Evolutionary conservation across 768 basidiomycete species (phyloP), one percentile per base, ranked within the genome.

Genomic region (Russula sp.): DNA sequence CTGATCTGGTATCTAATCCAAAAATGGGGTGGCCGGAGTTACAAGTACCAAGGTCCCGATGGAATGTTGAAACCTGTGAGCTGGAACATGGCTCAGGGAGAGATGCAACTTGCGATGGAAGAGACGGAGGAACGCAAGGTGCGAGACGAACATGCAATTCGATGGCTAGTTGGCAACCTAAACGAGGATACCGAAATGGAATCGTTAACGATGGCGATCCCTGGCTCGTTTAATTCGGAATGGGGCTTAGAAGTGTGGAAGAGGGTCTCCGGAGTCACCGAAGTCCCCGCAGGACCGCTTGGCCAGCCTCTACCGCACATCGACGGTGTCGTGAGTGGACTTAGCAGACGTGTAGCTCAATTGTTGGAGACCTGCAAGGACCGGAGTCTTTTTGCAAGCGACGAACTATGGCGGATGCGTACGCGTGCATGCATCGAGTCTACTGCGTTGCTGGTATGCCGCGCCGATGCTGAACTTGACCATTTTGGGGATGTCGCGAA

Each of bases 321-420:
- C 25, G 25, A 29, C 3, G 25, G 3, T 29, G 1, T 29, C 25
- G 25, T 29, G 25, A 29, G 25, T 29, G 25, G 25, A 29, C 25
- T 29, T 29, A 29, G 63, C 47, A 42, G 50, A 18, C 46, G 60
- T 20, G 51, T 65, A 1, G 6, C 22, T 1, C 46, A 41, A 6
- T 46, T 65, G 36, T 45, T 58, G 10, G 56, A 61, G 51, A 54
- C 53, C 2, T 54, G 39, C 29, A 18, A 54, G 14, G 18, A 54
- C 18, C 22, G 18, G 4, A 14, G 57, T 25, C 10, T 54, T 16
- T 56, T 61, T 4, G 8, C 8, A 14, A 56, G 41, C 32, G 52
- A 65, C 7, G 52, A 60, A 2, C 38, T 25, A 5, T 43, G 55
- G 14, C 60, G 60, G 8, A 61, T 29, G 38, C 64, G 64, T 10